phyloP scores from a whole-genome alignment of 208 protist genomes.

The Leishmania guyanensis region DNA sequence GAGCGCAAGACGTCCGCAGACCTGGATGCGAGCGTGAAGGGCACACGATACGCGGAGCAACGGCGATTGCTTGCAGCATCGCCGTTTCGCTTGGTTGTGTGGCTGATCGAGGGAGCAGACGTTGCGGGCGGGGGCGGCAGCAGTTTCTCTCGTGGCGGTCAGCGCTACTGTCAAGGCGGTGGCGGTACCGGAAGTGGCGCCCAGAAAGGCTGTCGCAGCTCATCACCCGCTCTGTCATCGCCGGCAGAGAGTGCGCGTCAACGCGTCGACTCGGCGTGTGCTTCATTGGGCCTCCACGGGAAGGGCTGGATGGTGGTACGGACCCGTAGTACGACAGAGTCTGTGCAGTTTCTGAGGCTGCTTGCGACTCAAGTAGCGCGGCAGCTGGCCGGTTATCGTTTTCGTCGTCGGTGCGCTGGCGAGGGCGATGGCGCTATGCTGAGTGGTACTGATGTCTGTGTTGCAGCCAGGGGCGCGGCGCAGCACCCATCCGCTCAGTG shows the following conservation, averaged over 20 bases:
- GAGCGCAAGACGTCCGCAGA: constrained; percentile 83
- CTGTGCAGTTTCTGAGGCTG: constrained; percentile 39
- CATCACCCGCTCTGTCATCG: constrained; percentile 9
- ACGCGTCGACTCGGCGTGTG: constrained; percentile 52
- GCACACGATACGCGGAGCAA: constrained; percentile 70
- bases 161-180: not conserved
- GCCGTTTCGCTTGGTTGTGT: constrained; percentile 63
- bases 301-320: constrained; percentile 42
- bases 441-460: not conserved
- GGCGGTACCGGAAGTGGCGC: not conserved
- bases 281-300: constrained; percentile 34
- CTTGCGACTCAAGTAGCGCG: constrained; percentile 25
- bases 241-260: constrained; percentile 19
- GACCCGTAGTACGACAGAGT: constrained; percentile 55
- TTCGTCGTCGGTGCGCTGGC: not conserved
- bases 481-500: not conserved
- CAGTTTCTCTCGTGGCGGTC: not conserved
- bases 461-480: not conserved
- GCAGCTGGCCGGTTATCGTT: constrained; percentile 18
- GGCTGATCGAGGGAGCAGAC: constrained; percentile 69
- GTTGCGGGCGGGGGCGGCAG: constrained; percentile 7
- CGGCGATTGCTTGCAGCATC: constrained; percentile 55
- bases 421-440: not conserved
- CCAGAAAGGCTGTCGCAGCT: constrained; percentile 4
- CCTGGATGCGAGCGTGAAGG: constrained; percentile 70